Base-by-base conservation (phyloP, 305 asterid genomes). In the Nicotiana rustica region DNA sequence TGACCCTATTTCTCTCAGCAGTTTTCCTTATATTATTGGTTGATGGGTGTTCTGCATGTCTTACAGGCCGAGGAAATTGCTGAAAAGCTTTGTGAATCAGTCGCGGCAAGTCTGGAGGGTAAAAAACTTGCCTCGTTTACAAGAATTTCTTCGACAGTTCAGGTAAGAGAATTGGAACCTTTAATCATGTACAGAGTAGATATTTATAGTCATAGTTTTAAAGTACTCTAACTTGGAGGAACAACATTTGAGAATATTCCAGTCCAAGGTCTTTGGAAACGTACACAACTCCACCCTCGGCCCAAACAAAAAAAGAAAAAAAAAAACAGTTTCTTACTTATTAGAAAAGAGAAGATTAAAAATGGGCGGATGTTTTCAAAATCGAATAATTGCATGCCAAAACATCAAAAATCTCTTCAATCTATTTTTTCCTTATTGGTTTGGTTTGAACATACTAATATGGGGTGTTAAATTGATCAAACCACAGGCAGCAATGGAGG, bases 1-100 rank as follows among this genome's bases (percentile, higher is more conserved):
- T 80, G 83, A 80, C 35, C 47, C 67, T 49, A 38, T 66, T 66
- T 64, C 29, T 29, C 35, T 80, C 57, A 59, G 57, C 18, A 0
- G 15, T 33, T 29, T 18, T 64, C 52, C 14, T 85, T 68, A 10
- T 14, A 19, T 47, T 44, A 49, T 29, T 60, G 77, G 49, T 67
- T 80, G 61, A 52, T 29, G 44, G 61, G 64, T 80, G 64, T 67
- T 80, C 8, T 59, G 3, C 62, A 12, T 44, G 21, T 17, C 60
- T 14, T 81, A 78, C 91, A 96, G 99, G 99, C 98, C 9, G 98
- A 96, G 86, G 99, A 96, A 89, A 96, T 96, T 86, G 97, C 98
- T 80, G 97, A 93, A 85, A 94, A 96, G 86, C 96, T 96, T 41
- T 96, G 98, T 88, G 97, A 94, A 83, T 96, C 99, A 7, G 99